Evolutionary conservation across 306 rosid genomes (phyloP).

Genomic region (Cicer judaicum): DNA sequence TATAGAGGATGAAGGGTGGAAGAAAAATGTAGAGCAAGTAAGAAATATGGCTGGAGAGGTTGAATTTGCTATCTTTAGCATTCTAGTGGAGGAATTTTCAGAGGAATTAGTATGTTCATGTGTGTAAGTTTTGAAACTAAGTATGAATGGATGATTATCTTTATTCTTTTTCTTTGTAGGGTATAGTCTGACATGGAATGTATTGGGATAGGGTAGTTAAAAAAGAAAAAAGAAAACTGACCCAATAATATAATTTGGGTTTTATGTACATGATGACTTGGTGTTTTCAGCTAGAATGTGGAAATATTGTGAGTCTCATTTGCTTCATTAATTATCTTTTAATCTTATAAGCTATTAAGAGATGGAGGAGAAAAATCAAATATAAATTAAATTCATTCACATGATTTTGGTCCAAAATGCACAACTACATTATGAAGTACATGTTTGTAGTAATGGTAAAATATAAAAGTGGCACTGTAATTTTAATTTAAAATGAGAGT

Average conservation of each 20-base stretch:
- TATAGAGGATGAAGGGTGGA: conserved; percentile 64
- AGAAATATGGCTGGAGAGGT: conserved; percentile 64
- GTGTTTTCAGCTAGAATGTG: conserved; percentile 52
- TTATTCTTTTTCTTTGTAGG: conserved; percentile 46
- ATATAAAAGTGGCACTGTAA: too few relatives aligned
- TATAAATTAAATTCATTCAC: neutral
- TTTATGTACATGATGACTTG: conserved; percentile 59
- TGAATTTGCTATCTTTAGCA: conserved; percentile 71
- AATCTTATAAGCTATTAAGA: neutral
- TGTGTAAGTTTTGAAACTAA: conserved; percentile 43
- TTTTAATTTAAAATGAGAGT: too few relatives aligned
- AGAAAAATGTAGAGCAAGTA: conserved; percentile 54
- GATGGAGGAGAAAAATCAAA: neutral
- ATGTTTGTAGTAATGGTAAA: too few relatives aligned
- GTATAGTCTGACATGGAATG: conserved; percentile 53
- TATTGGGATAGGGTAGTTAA: conserved; percentile 57
- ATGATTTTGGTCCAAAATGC: conserved; percentile 1
- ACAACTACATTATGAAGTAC: neutral
- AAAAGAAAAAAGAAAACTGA: conserved; percentile 12
- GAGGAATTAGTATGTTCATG: conserved; percentile 61
- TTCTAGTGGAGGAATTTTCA: conserved; percentile 70
- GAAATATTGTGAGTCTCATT: conserved; percentile 50
- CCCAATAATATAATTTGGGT: conserved; percentile 44
- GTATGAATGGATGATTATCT: conserved; percentile 36
- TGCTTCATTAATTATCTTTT: conserved; percentile 36